These are phyloP conservation scores for Cercospora canescens DNA, from an alignment of 2,329 filamentous ascomycete species.

Conservation along the genomic window DNA sequence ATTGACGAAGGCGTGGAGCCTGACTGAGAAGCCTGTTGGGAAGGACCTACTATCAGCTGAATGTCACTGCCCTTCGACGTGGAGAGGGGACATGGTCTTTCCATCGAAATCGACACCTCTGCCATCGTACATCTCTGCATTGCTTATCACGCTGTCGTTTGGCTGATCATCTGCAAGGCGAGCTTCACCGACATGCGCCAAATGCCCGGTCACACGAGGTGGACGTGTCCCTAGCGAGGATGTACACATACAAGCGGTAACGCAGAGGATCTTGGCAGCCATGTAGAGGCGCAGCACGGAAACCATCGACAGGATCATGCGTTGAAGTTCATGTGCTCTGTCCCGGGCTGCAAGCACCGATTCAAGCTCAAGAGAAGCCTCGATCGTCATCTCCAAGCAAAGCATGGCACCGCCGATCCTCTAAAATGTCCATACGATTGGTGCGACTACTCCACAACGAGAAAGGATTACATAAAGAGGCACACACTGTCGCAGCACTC, in stretches of 20 bases:
- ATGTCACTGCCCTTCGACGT: not conserved
- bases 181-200: not conserved
- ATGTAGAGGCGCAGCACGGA: not conserved
- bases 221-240: not conserved
- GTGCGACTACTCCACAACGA: not conserved
- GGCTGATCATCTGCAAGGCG: not conserved
- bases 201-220: not conserved
- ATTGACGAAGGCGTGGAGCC: constrained; percentile 46
- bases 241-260: not conserved
- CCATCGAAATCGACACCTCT: not conserved
- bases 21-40: constrained; percentile 19
- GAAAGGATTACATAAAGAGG: not conserved
- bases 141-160: not conserved
- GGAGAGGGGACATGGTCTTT: not conserved
- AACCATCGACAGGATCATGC: not conserved
- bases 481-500: not conserved
- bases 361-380: not conserved
- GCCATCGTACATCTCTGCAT: not conserved
- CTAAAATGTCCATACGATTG: not conserved
- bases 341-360: not conserved
- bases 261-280: not conserved
- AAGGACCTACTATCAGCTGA: not conserved
- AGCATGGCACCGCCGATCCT: not conserved
- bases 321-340: not conserved
- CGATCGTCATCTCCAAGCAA: not conserved